Percentiles rank a stretch among this genome's conserved stretches.
Evolutionary conservation across 202 grass and related monocot genomes (phyloP).

Genomic region (Musa balbisiana): DNA sequence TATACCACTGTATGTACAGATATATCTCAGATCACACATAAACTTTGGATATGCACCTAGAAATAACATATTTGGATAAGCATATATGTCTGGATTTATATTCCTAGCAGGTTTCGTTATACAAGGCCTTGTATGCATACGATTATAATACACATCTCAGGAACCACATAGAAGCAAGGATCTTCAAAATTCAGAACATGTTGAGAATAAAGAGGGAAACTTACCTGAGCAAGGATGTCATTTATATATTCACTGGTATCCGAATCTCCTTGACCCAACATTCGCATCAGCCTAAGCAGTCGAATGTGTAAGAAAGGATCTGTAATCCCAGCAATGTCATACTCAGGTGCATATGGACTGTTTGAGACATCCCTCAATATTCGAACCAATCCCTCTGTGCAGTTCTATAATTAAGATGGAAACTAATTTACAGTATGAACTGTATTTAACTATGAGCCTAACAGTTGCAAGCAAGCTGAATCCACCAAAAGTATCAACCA

Average conservation of each 20-base stretch:
- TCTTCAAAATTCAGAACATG: background rate
- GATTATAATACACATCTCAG: background rate
- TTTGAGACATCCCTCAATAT: conserved; percentile 93
- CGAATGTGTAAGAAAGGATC: conserved; percentile 97
- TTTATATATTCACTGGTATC: conserved; percentile 91
- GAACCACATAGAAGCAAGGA: background rate
- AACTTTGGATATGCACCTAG: background rate
- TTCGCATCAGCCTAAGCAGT: conserved; percentile 71
- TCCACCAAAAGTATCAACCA: background rate
- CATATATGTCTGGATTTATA: background rate
- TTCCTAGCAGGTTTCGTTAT: background rate
- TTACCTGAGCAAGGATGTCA: conserved; percentile 98
- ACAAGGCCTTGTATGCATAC: background rate
- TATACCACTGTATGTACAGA: background rate
- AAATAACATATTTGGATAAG: background rate
- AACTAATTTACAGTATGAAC: conserved; percentile 32
- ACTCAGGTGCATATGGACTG: conserved; percentile 96
- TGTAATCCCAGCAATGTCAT: conserved; percentile 90
- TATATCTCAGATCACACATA: background rate
- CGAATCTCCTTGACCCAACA: conserved; percentile 64
- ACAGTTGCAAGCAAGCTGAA: background rate
- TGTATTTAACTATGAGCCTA: conserved; percentile 15
- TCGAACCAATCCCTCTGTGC: conserved; percentile 71
- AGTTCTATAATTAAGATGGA: conserved; percentile 51
- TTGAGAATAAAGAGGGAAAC: conserved; percentile 1